Conservation (phyloP, 108 stramenopile genomes). For the Epithemia pelagica region DNA sequence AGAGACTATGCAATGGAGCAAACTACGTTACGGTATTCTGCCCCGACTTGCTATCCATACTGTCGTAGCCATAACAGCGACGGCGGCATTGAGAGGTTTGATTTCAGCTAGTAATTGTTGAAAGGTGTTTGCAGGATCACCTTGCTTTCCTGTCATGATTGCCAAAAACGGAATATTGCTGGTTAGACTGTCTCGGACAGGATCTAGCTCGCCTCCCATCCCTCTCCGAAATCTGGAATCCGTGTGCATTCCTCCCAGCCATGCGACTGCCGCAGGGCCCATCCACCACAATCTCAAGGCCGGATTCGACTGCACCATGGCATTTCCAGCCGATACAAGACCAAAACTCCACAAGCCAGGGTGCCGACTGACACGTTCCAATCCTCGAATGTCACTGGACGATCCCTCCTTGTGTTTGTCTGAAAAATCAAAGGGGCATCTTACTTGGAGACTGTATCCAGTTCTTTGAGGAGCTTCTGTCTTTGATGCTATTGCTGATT, state of each 20-base stretch:
- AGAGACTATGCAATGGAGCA: too few species aligned
- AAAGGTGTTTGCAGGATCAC: conserved; percentile 20
- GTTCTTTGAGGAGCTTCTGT: background rate
- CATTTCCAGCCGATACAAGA: conserved; percentile 56
- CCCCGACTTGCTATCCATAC: conserved; percentile 25
- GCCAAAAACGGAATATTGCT: conserved; percentile 80
- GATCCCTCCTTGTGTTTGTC: conserved; percentile 11
- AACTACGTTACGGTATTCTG: too few species aligned
- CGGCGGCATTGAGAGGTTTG: conserved; percentile 64
- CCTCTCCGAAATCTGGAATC: conserved; percentile 72
- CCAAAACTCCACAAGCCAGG: conserved; percentile 85
- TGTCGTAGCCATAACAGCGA: conserved; percentile 44
- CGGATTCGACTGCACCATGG: conserved; percentile 41
- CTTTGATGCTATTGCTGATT: too few species aligned
- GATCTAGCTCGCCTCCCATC: conserved; percentile 65
- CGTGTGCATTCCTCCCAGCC: conserved; percentile 74
- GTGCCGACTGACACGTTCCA: conserved; percentile 81
- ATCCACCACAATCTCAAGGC: conserved; percentile 59
- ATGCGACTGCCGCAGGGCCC: conserved; percentile 72
- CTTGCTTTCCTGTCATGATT: conserved; percentile 62
- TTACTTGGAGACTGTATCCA: conserved; percentile 55
- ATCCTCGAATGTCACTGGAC: conserved; percentile 34
- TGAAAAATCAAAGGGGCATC: conserved; percentile 89
- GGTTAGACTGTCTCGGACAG: conserved; percentile 54
- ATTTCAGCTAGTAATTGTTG: conserved; percentile 36